These are phyloP conservation scores for Solioccasus polychromus DNA, from an alignment of 768 basidiomycete genomes.

Conservation along the genomic window DNA sequence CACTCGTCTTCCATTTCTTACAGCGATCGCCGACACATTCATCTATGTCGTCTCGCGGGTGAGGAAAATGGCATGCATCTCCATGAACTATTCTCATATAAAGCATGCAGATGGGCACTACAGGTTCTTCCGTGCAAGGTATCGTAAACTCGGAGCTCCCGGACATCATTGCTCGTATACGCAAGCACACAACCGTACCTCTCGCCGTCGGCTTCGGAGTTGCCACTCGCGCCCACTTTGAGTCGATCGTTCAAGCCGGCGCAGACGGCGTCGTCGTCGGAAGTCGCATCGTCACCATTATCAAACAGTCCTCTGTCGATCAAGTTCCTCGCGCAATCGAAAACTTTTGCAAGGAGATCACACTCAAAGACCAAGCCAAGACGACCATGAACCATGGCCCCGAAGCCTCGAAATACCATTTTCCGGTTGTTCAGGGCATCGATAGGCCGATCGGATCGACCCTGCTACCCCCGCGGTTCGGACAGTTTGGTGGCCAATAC, in stretches of 20 bases:
- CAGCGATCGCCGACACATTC: slow-evolving; percentile 94
- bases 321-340: slow-evolving; percentile 56
- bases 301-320: slow-evolving; percentile 59
- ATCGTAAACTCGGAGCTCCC: slow-evolving; percentile 76
- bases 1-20: slow-evolving; percentile 83
- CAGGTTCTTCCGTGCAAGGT: slow-evolving; percentile 79
- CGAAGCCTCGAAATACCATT: slow-evolving; percentile 4
- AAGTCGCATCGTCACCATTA: slow-evolving; percentile 76
- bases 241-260: slow-evolving; percentile 79
- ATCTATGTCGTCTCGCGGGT: slow-evolving; percentile 98
- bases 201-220: slow-evolving; percentile 98
- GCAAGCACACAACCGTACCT: slow-evolving; percentile 73
- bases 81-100: slow-evolving; percentile 1
- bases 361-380: slow-evolving; percentile 2
- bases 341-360: slow-evolving; percentile 73
- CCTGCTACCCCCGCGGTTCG: slow-evolving; percentile 80
- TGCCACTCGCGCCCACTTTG: slow-evolving; percentile 85
- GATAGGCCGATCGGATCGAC: slow-evolving; percentile 37
- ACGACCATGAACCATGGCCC: neutral
- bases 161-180: slow-evolving; percentile 79
- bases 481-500: slow-evolving; percentile 95
- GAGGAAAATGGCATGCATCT: slow-evolving; percentile 12
- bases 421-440: no score
- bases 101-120: slow-evolving; percentile 85
- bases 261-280: slow-evolving; percentile 96